These are phyloP conservation scores for Lepidium sativum DNA, from an alignment of 345 rosid genomes.

Conservation along the genomic window DNA sequence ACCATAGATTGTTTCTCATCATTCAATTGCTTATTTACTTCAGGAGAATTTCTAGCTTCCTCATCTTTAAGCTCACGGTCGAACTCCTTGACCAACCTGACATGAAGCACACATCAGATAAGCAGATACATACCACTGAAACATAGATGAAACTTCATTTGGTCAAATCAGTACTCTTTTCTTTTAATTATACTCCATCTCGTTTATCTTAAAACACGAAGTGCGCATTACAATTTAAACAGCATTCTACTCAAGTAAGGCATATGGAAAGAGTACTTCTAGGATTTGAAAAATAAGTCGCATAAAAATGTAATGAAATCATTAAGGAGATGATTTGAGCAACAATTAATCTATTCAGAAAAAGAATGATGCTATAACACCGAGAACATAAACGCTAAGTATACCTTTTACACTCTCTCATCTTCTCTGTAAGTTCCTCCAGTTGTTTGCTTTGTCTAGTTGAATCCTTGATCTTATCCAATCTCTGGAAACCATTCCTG, in stretches of 20 bases:
- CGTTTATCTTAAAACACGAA: not conserved
- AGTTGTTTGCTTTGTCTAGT: constrained; percentile 91
- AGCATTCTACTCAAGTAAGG: not conserved
- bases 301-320: not conserved
- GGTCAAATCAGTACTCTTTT: not conserved
- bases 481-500: constrained; percentile 98
- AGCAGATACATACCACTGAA: not conserved
- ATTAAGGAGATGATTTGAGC: not conserved
- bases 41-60: constrained; percentile 66
- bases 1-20: constrained; percentile 99
- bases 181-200: not conserved
- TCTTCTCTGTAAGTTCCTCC: constrained; percentile 89
- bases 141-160: not conserved
- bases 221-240: not conserved
- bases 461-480: constrained; percentile 92
- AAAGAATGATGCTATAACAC: not conserved
- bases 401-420: constrained; percentile 97
- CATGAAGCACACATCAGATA: constrained; percentile 3
- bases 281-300: not conserved
- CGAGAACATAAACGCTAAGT: not conserved
- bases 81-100: constrained; percentile 84
- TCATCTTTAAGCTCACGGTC: constrained; percentile 88
- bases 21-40: constrained; percentile 77
- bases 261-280: not conserved
- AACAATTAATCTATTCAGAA: not conserved